phyloP scores from a whole-genome alignment of 1,284 basidiomycete species.

The Tilletia setariae region DNA sequence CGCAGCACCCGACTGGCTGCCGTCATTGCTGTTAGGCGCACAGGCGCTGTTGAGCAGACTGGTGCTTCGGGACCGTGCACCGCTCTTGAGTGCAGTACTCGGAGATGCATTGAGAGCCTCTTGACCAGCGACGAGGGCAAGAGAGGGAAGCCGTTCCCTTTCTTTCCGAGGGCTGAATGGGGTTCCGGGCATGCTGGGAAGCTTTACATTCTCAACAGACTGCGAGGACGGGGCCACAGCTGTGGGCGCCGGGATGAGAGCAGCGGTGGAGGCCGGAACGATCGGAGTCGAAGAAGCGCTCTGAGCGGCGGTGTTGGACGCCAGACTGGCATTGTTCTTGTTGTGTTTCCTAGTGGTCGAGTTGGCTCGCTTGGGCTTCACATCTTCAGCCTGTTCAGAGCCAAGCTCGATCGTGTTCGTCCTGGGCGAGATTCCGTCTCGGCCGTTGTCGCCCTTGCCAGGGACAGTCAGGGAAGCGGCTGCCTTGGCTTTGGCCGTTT shows the following conservation, averaged over 20 bases:
- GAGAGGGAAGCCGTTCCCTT: neutral
- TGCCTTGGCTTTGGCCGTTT: neutral
- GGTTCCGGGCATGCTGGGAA: neutral
- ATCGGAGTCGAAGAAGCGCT: too few species aligned
- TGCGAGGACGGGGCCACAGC: neutral
- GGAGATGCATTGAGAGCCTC: neutral
- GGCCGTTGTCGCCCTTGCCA: neutral
- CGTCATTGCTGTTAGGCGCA: neutral
- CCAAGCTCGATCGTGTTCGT: neutral
- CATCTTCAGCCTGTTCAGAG: neutral
- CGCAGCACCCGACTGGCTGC: neutral
- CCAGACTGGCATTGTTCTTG: neutral
- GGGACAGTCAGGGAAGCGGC: neutral
- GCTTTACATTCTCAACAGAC: neutral
- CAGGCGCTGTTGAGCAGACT: neutral
- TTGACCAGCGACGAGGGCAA: neutral
- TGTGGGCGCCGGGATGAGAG: neutral
- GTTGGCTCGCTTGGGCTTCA: neutral
- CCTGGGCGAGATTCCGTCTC: neutral
- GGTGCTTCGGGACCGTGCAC: constrained; percentile 3
- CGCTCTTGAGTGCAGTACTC: neutral
- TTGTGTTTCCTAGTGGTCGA: neutral
- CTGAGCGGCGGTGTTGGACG: neutral
- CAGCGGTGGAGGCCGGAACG: too few species aligned
- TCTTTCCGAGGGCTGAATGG: neutral